phyloP scores from a whole-genome alignment of 139 green algal species.

The Edaphochlamys debaryana region DNA sequence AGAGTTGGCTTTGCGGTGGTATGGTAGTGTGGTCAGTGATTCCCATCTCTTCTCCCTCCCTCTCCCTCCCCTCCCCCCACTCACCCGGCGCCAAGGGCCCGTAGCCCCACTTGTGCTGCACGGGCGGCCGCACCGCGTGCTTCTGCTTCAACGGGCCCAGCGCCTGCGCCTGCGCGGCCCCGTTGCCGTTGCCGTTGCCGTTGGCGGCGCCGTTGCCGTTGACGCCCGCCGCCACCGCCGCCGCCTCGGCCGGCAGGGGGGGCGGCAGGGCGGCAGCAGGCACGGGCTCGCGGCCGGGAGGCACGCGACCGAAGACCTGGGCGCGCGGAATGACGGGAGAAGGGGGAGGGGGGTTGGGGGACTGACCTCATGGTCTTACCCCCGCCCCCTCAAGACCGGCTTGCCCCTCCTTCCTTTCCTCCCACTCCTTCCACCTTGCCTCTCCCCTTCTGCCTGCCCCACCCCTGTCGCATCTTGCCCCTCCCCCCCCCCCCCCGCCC shows the following conservation, averaged over 20 bases:
- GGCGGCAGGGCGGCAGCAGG: conserved; percentile 1
- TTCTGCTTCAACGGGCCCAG: conserved; percentile 61
- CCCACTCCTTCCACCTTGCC: too few species aligned
- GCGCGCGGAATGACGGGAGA: too few species aligned
- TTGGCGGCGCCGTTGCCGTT: conserved; percentile 46
- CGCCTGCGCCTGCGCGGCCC: not conserved
- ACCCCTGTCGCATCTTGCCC: too few species aligned
- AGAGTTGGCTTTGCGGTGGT: too few species aligned
- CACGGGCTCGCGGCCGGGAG: conserved; percentile 6
- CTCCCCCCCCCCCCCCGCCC: too few species aligned
- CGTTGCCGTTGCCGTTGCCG: conserved; percentile 29
- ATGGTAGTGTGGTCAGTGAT: too few species aligned
- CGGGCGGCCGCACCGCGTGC: conserved; percentile 87
- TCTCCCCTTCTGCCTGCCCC: too few species aligned
- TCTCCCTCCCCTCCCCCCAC: conserved; percentile 39
- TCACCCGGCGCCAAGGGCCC: conserved; percentile 12
- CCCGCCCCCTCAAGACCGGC: too few species aligned
- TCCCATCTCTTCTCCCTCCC: too few species aligned
- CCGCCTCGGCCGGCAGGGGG: not conserved
- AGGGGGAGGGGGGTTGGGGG: too few species aligned
- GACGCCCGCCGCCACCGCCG: not conserved
- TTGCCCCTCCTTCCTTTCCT: too few species aligned
- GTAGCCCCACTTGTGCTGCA: conserved; percentile 84
- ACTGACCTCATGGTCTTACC: too few species aligned
- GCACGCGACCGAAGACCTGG: conserved; percentile 52